These are phyloP conservation scores for Nepenthes mirabilis DNA, from an alignment of 148 eudicot genomes.

Conservation along the genomic window DNA sequence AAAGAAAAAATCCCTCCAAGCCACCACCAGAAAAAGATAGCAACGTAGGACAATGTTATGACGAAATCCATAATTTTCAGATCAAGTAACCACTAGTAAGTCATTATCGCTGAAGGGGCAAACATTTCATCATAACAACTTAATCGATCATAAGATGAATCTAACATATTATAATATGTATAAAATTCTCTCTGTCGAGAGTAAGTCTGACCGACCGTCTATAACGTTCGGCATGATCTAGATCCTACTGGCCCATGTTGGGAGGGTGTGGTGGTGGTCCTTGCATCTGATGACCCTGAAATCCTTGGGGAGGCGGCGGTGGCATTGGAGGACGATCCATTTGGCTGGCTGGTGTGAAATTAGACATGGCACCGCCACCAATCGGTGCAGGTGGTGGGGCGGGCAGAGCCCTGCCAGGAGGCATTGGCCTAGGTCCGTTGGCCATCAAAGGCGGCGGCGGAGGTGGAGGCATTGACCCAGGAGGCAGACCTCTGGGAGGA, in stretches of 20 bases:
- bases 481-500: slow-evolving; percentile 49
- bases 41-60: too few relatives aligned
- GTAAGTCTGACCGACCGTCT: too few relatives aligned
- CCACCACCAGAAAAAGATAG: too few relatives aligned
- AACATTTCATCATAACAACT: too few relatives aligned
- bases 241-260: slow-evolving; percentile 33
- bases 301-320: slow-evolving; percentile 83
- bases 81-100: too few relatives aligned
- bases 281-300: slow-evolving; percentile 62
- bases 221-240: not conserved
- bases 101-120: too few relatives aligned
- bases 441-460: slow-evolving; percentile 57
- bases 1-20: too few relatives aligned
- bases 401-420: slow-evolving; percentile 64
- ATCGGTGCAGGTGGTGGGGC: slow-evolving; percentile 67
- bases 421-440: slow-evolving; percentile 88
- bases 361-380: slow-evolving; percentile 59
- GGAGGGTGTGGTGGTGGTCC: slow-evolving; percentile 65
- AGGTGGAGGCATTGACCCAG: slow-evolving; percentile 40
- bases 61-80: too few relatives aligned
- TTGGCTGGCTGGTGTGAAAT: slow-evolving; percentile 58
- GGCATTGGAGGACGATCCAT: slow-evolving; percentile 56
- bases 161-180: too few relatives aligned
- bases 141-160: too few relatives aligned
- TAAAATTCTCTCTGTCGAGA: too few relatives aligned